A percentile compares a stretch with the other conserved stretches of the same genome.
These are phyloP conservation scores for Alternaria tenuissima DNA, from an alignment of 2,329 filamentous ascomycete genomes.

Conservation along the genomic window DNA sequence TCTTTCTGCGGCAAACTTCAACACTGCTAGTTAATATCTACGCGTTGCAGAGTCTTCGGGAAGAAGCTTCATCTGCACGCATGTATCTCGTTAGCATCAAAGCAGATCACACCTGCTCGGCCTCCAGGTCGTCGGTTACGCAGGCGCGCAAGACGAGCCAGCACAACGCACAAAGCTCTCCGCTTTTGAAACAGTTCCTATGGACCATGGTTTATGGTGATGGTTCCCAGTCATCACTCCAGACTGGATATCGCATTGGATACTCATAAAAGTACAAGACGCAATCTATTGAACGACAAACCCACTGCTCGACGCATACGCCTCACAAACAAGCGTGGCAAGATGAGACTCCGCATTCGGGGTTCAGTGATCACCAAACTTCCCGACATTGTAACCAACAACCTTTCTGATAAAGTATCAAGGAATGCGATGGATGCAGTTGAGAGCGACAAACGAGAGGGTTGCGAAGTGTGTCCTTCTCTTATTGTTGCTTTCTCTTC, in stretches of 20 bases:
- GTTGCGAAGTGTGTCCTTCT: fast-evolving
- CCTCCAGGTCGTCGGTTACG: background rate
- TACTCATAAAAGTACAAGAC: background rate
- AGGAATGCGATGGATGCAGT: background rate
- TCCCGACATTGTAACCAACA: background rate
- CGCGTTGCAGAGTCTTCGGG: background rate
- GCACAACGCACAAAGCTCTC: background rate
- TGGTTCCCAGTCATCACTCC: background rate
- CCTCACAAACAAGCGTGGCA: background rate
- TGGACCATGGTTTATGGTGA: background rate
- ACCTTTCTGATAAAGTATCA: background rate
- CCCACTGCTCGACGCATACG: too few species aligned
- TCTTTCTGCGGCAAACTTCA: background rate
- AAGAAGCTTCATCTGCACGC: too few species aligned
- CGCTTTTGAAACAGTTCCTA: background rate
- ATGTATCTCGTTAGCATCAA: background rate
- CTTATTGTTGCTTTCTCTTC: background rate
- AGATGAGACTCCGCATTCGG: background rate
- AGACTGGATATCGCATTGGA: background rate
- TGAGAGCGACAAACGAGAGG: background rate
- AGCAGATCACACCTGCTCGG: fast-evolving
- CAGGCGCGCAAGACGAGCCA: background rate
- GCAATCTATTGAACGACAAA: background rate
- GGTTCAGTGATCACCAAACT: background rate
- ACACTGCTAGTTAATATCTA: background rate